Evolutionary conservation across 2,329 filamentous ascomycete species (phyloP).

Genomic region (Fusarium gaditjirri): DNA sequence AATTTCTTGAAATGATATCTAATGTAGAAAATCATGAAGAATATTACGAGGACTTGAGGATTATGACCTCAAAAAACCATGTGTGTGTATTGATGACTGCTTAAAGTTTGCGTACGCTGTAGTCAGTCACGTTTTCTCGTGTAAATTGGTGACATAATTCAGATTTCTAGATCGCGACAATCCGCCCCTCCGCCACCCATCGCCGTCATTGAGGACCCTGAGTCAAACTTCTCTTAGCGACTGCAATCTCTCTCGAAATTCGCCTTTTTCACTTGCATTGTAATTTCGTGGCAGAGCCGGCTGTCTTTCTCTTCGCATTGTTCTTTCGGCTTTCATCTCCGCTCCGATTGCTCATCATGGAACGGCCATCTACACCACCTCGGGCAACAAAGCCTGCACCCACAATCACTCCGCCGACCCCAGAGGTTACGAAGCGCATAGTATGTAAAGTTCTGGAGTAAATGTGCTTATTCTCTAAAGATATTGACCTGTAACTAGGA

Average conservation of each 20-base stretch:
- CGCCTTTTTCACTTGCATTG: no score
- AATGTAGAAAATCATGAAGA: background rate
- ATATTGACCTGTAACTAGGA: constrained; percentile 65
- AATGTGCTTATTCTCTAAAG: rapidly evolving
- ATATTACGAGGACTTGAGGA: background rate
- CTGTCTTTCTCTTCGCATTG: background rate
- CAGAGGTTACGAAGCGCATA: constrained; percentile 65
- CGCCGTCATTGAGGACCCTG: constrained; percentile 10
- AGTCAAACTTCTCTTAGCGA: background rate
- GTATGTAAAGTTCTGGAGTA: constrained; percentile 50
- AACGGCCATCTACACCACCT: constrained; percentile 60
- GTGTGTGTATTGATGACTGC: background rate
- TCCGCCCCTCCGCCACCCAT: constrained; percentile 45
- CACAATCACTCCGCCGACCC: constrained; percentile 60
- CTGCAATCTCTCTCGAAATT: background rate
- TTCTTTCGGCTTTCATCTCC: background rate
- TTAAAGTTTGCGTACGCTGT: background rate
- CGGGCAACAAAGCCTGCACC: constrained; percentile 46
- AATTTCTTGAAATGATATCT: background rate
- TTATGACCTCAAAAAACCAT: background rate
- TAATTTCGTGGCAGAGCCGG: background rate
- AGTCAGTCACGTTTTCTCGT: constrained; percentile 49
- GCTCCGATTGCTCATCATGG: constrained; percentile 51
- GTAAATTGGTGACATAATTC: constrained; percentile 46
- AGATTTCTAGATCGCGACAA: constrained; percentile 33